Evolutionary conservation across 768 basidiomycete species (phyloP).

Genomic region (Bullera alba): DNA sequence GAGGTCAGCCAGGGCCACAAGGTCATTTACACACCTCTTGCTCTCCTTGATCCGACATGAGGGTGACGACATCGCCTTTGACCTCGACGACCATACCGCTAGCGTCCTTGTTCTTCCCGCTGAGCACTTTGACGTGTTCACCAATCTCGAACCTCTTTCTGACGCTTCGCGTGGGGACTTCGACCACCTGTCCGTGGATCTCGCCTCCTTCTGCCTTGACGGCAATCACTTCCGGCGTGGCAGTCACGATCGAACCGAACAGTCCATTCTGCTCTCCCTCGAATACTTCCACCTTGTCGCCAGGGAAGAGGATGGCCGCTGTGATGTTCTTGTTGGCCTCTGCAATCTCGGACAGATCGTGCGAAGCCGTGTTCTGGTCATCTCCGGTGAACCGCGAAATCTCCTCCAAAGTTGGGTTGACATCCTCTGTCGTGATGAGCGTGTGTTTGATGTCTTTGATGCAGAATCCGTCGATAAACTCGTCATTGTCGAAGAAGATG

Average conservation of each 20-base stretch:
- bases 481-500: constrained; percentile 85
- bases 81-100: constrained; percentile 90
- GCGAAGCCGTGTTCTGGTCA: constrained; percentile 56
- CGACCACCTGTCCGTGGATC: constrained; percentile 52
- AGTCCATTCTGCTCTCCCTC: constrained; percentile 94
- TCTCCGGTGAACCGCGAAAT: constrained; percentile 80
- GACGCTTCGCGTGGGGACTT: constrained; percentile 63
- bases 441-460: constrained; percentile 80
- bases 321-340: constrained; percentile 86
- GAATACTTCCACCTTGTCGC: constrained; percentile 94
- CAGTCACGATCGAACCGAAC: constrained; percentile 83
- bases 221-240: constrained; percentile 76
- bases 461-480: constrained; percentile 88
- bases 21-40: constrained; percentile 61
- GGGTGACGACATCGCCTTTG: constrained; percentile 78
- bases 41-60: constrained; percentile 94
- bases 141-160: constrained; percentile 93
- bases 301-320: constrained; percentile 90
- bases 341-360: constrained; percentile 84
- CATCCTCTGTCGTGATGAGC: constrained; percentile 59
- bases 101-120: constrained; percentile 87
- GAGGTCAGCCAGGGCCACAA: constrained; percentile 1
- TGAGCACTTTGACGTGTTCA: constrained; percentile 98
- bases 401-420: constrained; percentile 93
- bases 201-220: constrained; percentile 62